phyloP scores from a whole-genome alignment of 2,329 filamentous ascomycete species.

The Pseudogymnoascus sp. region DNA sequence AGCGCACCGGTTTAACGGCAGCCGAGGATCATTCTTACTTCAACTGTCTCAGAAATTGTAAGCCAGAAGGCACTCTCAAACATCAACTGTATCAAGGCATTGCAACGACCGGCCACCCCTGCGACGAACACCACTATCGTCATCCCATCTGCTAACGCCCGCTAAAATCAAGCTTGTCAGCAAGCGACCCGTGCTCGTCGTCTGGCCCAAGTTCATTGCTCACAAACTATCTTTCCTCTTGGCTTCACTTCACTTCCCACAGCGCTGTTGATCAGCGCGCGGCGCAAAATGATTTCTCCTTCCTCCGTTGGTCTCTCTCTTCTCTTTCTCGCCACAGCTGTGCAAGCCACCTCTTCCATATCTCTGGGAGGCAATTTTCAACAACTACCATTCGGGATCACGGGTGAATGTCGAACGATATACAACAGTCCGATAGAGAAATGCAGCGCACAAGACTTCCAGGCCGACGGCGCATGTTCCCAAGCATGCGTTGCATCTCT shows the following conservation, averaged over 20 bases:
- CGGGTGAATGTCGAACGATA: constrained; percentile 1
- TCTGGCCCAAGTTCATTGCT: background rate
- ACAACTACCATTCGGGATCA: background rate
- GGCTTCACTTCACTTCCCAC: background rate
- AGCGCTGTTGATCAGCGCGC: background rate
- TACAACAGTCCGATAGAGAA: constrained; percentile 1
- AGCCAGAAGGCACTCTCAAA: background rate
- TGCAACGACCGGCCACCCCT: background rate
- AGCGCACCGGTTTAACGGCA: background rate
- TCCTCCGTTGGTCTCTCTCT: background rate
- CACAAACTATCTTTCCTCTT: background rate
- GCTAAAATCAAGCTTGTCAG: constrained; percentile 1
- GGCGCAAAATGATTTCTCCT: background rate
- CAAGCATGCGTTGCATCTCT: background rate
- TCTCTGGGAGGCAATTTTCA: constrained; percentile 9
- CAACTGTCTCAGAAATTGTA: background rate
- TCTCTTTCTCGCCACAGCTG: background rate
- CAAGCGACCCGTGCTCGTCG: background rate
- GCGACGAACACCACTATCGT: background rate
- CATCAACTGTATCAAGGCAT: background rate
- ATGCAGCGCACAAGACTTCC: constrained; percentile 6
- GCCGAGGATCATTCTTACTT: background rate
- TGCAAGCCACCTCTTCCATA: background rate
- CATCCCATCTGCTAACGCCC: background rate
- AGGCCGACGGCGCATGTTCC: constrained; percentile 1